Base-by-base conservation (phyloP, 305 asterid genomes). In the Fraxinus latifolia region DNA sequence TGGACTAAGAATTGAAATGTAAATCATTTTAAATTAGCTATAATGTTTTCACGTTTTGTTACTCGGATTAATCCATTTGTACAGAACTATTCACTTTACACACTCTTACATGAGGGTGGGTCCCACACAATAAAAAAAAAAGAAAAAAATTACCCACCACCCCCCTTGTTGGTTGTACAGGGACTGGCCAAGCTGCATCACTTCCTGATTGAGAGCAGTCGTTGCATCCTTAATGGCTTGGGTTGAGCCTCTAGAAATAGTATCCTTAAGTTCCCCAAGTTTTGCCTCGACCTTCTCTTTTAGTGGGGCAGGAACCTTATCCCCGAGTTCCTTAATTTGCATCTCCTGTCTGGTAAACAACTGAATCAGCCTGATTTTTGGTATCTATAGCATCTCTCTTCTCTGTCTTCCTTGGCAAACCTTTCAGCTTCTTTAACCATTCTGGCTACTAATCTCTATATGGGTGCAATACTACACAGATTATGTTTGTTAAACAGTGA, bases 351-450 rank as follows among this genome's bases (percentile, higher is more conserved):
- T 95, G 98, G 89, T 94, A 95, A 42, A 93, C 95, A 27, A 95
- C 92, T 6, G 98, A 95, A 84, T 95, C 99, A 0, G 97, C 99
- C 85, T 95, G 99, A 77, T 95, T 95, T 89, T 95, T 95, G 7
- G 99, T 95, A 81, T 95, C 99, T 34, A 95, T 94, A 33, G 96
- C 98, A 55, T 95, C 99, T 87, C 99, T 92, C 89, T 90, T 94
- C 86, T 95, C 99, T 95, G 88, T 95, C 99, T 85, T 95, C 99
- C 88, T 94, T 91, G 0, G 99, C 90, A 27, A 33, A 31, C 33
- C 33, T 31, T 29, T 31, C 33, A 31, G 33, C 33, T 3, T 31
- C 33, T 31, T 31, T 31, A 31, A 31, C 33, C 33, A 31, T 31
- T 31, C 33, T 31, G 33, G 33, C 33, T 31, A 5, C 33, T 31